These are phyloP conservation scores for Didymella lethalis DNA, from an alignment of 2,329 filamentous ascomycete genomes.

Conservation along the genomic window DNA sequence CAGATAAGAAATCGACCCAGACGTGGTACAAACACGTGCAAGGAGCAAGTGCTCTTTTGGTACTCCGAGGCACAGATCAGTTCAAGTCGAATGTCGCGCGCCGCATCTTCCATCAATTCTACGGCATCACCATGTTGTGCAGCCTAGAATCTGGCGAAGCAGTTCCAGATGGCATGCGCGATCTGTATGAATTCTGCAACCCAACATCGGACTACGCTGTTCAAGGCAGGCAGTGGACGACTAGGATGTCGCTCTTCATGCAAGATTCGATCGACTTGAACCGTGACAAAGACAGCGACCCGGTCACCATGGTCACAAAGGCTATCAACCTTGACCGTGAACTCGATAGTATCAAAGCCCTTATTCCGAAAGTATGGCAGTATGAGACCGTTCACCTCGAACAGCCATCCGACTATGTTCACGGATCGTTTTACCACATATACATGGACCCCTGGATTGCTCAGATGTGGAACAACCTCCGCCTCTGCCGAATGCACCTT, in stretches of 20 bases:
- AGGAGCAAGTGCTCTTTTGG: conserved; percentile 44
- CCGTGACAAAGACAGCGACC: conserved; percentile 28
- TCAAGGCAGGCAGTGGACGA: conserved; percentile 34
- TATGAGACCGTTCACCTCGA: conserved; percentile 25
- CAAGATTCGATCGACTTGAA: conserved; percentile 33
- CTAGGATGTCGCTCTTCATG: conserved; percentile 31
- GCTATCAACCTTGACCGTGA: conserved; percentile 32
- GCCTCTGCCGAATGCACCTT: conserved; percentile 34
- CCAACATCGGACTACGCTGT: conserved; percentile 30
- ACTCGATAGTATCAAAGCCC: conserved; percentile 31
- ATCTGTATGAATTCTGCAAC: conserved; percentile 32
- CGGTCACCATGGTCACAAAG: conserved; percentile 23
- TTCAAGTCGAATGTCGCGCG: conserved; percentile 31
- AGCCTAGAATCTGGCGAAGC: conserved; percentile 30
- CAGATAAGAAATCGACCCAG: conserved; percentile 37
- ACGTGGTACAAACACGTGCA: conserved; percentile 46
- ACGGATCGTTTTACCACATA: conserved; percentile 38
- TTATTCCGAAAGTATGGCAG: conserved; percentile 37
- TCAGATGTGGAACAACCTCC: conserved; percentile 45
- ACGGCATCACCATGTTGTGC: conserved; percentile 35
- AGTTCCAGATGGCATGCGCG: conserved; percentile 29
- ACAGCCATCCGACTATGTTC: conserved; percentile 21
- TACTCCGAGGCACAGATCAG: conserved; percentile 40
- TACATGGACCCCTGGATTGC: conserved; percentile 43
- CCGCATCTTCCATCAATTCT: conserved; percentile 44